Evolutionary conservation across 768 basidiomycete species (phyloP), one percentile per base, ranked within the genome.

Genomic region (Boletus fagicola): DNA sequence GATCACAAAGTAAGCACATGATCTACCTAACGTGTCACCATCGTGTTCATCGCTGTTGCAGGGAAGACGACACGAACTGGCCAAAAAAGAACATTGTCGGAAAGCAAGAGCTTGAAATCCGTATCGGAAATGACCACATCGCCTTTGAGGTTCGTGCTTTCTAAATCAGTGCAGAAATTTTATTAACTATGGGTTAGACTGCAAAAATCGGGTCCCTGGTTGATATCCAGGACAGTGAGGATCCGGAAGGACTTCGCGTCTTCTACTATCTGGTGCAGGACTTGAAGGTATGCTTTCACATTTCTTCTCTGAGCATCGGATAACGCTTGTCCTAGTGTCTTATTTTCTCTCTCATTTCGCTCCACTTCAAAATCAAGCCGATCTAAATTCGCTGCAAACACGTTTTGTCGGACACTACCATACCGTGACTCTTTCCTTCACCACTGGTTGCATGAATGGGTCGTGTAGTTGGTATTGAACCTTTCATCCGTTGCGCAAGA

Each of bases 301-400:
- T 13, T 43, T 38, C 1, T 42, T 58, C 31, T 49, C 13, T 7
- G 24, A 47, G 2, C 31, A 51, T 61, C n/a, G 42, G 15, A 35
- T 50, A 26, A 59, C 50, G 28, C 20, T 26, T 51, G 31, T 18
- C 31, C 7, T 66, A 99, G 96, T 98, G 95, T 76, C 83, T 98
- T 58, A 95, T 99, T 64, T 97, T 98, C 74, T 98, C 97, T 10
- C 83, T 99, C 60, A 98, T 99, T 71, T 93, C 94, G 3, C 84
- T 99, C 38, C 96, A 99, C 80, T 98, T 99, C 88, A 98, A 98
- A 79, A 98, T 99, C 82, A 98, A 99, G 81, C 97, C 97, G 16
- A 98, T 94, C 65, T 94, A 85, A 76, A 51, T 15, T 38, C 51
- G 36, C 43, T 30, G 15, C 24, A 40, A 18, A 44, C 35, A 26